Evolutionary conservation across 345 rosid genomes (phyloP).

Genomic region (Excoecaria cochinchinensis): DNA sequence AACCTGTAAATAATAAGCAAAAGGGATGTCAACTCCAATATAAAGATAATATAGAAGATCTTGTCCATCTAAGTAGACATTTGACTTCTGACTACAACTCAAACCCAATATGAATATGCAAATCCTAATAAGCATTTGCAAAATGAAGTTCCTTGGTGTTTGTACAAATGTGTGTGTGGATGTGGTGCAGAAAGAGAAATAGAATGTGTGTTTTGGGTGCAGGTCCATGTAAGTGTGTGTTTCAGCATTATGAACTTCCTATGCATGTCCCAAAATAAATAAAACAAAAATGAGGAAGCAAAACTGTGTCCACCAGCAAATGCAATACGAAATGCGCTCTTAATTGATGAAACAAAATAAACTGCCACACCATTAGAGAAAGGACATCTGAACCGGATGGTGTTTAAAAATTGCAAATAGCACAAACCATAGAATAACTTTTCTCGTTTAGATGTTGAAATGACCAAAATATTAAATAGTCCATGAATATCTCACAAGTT

Average conservation of each 20-base stretch:
- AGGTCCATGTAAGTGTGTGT: neutral
- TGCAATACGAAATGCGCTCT: neutral
- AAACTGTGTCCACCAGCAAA: neutral
- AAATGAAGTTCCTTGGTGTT: neutral
- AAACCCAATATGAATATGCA: neutral
- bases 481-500: neutral
- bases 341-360: neutral
- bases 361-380: neutral
- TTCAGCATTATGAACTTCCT: neutral
- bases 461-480: neutral
- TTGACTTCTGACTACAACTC: neutral
- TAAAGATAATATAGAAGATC: neutral
- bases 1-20: constrained; percentile 44
- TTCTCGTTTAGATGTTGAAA: neutral
- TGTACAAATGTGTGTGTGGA: neutral
- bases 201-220: too few species aligned
- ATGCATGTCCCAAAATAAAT: neutral
- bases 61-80: neutral
- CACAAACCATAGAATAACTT: neutral
- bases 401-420: neutral
- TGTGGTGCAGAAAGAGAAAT: neutral
- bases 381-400: neutral
- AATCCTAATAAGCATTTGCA: neutral
- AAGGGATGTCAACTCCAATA: neutral
- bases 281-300: neutral